Evolutionary conservation across 2,329 filamentous ascomycete genomes (phyloP).

Genomic region (Fusarium liriodendri): DNA sequence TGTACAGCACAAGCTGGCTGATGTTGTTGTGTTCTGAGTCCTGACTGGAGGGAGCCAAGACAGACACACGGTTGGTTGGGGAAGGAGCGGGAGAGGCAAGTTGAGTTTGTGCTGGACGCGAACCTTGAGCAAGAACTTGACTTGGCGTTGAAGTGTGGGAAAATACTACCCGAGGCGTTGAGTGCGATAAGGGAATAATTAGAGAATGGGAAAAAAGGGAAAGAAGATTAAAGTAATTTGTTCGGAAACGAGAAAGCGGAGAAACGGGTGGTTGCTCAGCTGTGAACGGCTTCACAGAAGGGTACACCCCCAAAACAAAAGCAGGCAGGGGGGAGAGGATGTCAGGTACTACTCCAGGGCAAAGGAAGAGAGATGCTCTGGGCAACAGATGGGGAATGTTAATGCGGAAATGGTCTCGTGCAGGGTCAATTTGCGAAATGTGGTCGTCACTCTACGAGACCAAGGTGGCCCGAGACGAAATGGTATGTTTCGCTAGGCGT

Average conservation of each 20-base stretch:
- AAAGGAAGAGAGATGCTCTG: neutral
- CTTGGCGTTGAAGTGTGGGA: neutral
- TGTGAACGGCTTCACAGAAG: neutral
- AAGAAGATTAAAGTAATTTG: neutral
- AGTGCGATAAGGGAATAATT: neutral
- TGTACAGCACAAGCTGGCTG: neutral
- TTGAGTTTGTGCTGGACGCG: conserved; percentile 16
- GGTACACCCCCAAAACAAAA: neutral
- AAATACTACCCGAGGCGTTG: neutral
- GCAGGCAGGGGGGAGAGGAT: neutral
- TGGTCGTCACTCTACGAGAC: conserved; percentile 22
- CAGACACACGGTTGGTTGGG: conserved; percentile 3
- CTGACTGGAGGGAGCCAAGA: neutral
- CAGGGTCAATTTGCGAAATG: conserved; percentile 11
- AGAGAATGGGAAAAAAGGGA: neutral
- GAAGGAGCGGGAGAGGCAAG: neutral
- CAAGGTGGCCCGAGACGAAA: conserved; percentile 5
- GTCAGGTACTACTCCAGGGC: neutral
- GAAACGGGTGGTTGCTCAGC: conserved; percentile 1
- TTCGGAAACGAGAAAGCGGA: conserved; percentile 2
- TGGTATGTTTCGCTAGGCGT: conserved; percentile 27
- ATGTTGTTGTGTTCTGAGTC: neutral
- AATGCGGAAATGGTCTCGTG: conserved; percentile 25
- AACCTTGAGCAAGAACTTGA: conserved; percentile 13
- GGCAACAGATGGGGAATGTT: neutral